Percentiles rank a stretch among this genome's conserved stretches.
phyloP scores from a whole-genome alignment of 2,329 filamentous ascomycete genomes.

The Coniosporium tulheliwenetii region DNA sequence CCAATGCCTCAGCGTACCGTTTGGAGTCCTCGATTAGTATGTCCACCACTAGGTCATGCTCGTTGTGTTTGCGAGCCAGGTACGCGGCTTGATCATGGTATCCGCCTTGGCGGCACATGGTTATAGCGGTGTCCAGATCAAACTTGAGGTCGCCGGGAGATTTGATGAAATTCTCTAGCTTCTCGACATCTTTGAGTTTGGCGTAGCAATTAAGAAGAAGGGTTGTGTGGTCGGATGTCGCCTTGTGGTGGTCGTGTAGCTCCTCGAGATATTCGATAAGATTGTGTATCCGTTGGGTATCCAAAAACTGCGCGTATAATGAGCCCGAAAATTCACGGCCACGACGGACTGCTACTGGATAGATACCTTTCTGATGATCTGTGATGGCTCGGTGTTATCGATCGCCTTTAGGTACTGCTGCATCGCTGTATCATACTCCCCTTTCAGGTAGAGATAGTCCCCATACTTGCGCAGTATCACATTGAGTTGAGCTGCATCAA shows the following conservation, averaged over 20 bases:
- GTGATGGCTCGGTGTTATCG: constrained; percentile 88
- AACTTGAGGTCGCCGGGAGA: constrained; percentile 90
- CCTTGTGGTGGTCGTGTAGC: constrained; percentile 82
- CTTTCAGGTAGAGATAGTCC: constrained; percentile 86
- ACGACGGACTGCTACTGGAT: not conserved
- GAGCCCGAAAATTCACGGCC: not conserved
- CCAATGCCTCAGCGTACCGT: constrained; percentile 71
- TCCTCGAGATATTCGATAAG: constrained; percentile 95
- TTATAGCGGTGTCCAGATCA: constrained; percentile 89
- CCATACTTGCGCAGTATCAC: constrained; percentile 87
- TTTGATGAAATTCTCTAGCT: constrained; percentile 93
- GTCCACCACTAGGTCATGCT: constrained; percentile 86
- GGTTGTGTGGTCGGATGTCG: constrained; percentile 90
- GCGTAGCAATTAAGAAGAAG: constrained; percentile 93
- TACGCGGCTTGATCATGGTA: constrained; percentile 97
- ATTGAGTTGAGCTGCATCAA: constrained; percentile 71
- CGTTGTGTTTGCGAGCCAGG: constrained; percentile 82
- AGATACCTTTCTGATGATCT: constrained; percentile 75
- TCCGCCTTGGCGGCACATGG: constrained; percentile 92
- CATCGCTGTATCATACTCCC: constrained; percentile 97
- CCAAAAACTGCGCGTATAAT: constrained; percentile 50
- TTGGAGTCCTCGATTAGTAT: constrained; percentile 93
- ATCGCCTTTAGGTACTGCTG: constrained; percentile 94
- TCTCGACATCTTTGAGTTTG: constrained; percentile 92
- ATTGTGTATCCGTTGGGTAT: constrained; percentile 95